Evolutionary conservation across 495 filamentous ascomycete species (phyloP), one percentile per base, ranked within the genome.

Genomic region (Talaromyces nanjingensis): DNA sequence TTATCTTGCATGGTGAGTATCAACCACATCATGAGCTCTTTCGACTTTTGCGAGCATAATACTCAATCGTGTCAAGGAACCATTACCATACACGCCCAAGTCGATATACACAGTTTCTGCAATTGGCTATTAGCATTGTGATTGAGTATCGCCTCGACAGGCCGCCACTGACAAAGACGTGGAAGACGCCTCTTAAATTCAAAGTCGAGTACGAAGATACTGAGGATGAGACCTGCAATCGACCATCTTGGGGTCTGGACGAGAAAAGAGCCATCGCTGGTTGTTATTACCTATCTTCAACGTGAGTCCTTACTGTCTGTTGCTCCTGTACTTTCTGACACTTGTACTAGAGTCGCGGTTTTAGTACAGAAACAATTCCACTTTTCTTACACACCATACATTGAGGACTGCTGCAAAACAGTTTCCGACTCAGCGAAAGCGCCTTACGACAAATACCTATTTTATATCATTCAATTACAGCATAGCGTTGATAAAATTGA

Each of bases 131-230:
- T 55, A 75, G 76, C 45, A 64, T 84, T 14, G 65, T 77, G 9
- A 72, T 76, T 18, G 81, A 83, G 54, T 65, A 83, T 3, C 78
- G 78, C 1, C 66, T 83, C 16, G 77, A 75, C 33, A 71, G 69
- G 59, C 66, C 70, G 34, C 73, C 72, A 29, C 67, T 70, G 9
- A 61, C 67, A n/a, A 67, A 67, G 45, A 67, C 60, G 24, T 68
- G 64, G 66, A 70, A 72, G 45, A 73, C 64, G 2, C 53, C 33
- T 12, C 24, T 72, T 8, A 31, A 42, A 9, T 73, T 72, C 25
- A 18, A 6, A 37, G 16, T 12, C 29, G 53, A 34, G 14, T 18
- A 56, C 6, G 39, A 64, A 29, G 18, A 49, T 22, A 22, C 31
- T 2, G 25, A 55, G 8, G 31, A 68, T 24, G 59, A 68, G 11